Evolutionary conservation across 164 flowering plant genomes (phyloP), one percentile per base, ranked within the genome.

Genomic region (Dillenia turbinata): DNA sequence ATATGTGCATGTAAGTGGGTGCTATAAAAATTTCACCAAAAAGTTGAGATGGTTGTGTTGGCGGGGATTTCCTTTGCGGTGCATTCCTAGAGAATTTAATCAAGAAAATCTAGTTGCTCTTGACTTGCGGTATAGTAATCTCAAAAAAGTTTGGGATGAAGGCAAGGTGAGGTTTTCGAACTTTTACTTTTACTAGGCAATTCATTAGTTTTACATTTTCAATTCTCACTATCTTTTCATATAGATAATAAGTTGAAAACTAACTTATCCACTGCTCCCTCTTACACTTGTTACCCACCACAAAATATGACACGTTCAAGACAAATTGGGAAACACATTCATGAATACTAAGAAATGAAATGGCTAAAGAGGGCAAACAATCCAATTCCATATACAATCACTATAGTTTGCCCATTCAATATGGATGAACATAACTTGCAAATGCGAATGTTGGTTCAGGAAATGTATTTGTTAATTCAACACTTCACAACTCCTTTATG

Each of bases 61-160:
- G 77, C 51, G 15, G 19, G 66, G 59, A 13, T 70, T 54, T 44
- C 68, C 68, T 24, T 54, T 44, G 46, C 52, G 59, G 16, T 63
- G 12, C 10, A 12, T 66, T 24, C 71, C 71, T 12, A 22, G 12
- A 10, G 26, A 22, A 9, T 54, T 74, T 47, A 24, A 14, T 26
- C 15, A 59, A 0, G 43, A 60, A 44, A 55, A 56, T n/a, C 59
- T 74, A 9, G 60, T 74, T 11, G 60, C 64, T 69, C 74, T 79
- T 22, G 33, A 24, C 24, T 13, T 74, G 59, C 68, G 47, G 12
- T 10, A 49, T 15, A 70, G 74, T 52, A 51, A 51, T 3, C 10
- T 74, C 13, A 24, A 40, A 44, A 47, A 54, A 15, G 44, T 63
- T 26, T 60, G 69, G 64, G 26, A 64, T 46, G 69, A 54, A 46